Conservation (phyloP, 352 stramenopile species). For the Phytophthora constricta region DNA sequence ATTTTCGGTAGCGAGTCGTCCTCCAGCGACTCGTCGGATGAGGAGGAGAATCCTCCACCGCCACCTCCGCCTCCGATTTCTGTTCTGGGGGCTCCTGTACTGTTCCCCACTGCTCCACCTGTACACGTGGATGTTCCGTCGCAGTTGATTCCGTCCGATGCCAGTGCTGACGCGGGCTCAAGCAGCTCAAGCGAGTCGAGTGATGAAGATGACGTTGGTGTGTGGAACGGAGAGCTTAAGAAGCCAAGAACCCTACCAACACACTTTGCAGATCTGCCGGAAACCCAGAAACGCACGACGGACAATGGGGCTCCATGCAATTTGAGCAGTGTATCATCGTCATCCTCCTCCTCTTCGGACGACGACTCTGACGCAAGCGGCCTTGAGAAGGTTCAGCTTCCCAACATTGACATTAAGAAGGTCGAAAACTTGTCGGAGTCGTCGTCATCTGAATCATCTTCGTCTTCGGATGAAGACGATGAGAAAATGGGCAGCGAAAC, state of each 20-base stretch:
- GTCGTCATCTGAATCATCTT: slow-evolving; percentile 37
- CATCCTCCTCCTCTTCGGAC: slow-evolving; percentile 38
- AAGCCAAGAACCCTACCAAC: slow-evolving; percentile 30
- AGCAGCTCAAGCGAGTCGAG: slow-evolving; percentile 60
- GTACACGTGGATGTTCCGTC: slow-evolving; percentile 32
- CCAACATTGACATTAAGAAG: slow-evolving; percentile 24
- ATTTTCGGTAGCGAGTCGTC: slow-evolving; percentile 85
- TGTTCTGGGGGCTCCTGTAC: slow-evolving; percentile 16
- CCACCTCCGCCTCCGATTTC: slow-evolving; percentile 46
- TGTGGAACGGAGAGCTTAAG: too few species aligned
- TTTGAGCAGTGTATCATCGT: slow-evolving; percentile 17
- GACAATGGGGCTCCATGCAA: too few species aligned
- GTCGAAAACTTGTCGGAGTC: slow-evolving; percentile 30
- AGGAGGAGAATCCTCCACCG: slow-evolving; percentile 52
- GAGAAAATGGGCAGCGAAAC: slow-evolving; percentile 16
- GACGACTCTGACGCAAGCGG: slow-evolving; percentile 38
- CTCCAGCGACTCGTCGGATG: slow-evolving; percentile 49
- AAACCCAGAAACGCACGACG: slow-evolving; percentile 3
- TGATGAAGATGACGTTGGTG: slow-evolving; percentile 28
- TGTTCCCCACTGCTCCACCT: slow-evolving; percentile 16
- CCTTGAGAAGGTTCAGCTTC: slow-evolving; percentile 21
- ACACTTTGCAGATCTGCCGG: slow-evolving; percentile 15
- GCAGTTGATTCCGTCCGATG: slow-evolving; percentile 42
- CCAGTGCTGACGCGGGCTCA: slow-evolving; percentile 57
- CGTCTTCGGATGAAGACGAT: slow-evolving; percentile 27